Evolutionary conservation across 108 stramenopile species (phyloP), one percentile per base, ranked within the genome.

Genomic region (Cyclotella baltica): DNA sequence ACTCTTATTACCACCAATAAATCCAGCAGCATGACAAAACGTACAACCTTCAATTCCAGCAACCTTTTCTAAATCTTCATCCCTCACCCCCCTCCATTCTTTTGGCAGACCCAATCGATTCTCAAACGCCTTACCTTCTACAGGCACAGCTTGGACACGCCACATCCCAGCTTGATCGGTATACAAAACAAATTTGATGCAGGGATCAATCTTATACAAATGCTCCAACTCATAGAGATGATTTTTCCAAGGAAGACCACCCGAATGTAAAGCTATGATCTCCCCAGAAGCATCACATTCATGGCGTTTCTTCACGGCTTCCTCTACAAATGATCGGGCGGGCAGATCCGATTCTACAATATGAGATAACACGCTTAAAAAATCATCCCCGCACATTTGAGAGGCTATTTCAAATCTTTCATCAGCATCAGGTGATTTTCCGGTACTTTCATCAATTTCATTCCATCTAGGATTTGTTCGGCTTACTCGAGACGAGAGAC

Each of bases 91-190:
- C 58, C 98, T 75, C 98, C 98, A 99, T 57, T 86, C 89, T 62
- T 92, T 92, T 3, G 97, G 98, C 50, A 99, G 63, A 22, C 88
- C 73, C 31, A 94, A 73, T 3, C 99, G 88, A 64, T 96, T 96
- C 56, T 89, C 89, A 87, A 99, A 99, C 1, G 87, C 90, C 62
- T 85, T 88, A 19, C 92, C 94, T 63, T 93, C 92, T 23, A 93
- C 94, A 3, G 98, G 96, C n/a, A 99, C 99, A n/a, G 96, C 96
- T 83, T 99, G 99, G 28, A 98, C 88, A n/a, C 99, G 79, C 99
- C 98, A 99, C 88, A 93, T 93, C 1, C 95, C 96, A 8, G 82
- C 67, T 58, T 86, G 77, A 83, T 99, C 98, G 0, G 87, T 88
- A 75, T 98, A 99, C 63, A 99, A 72, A 0, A 98, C 98, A 88